A percentile compares a stretch with the other conserved stretches of the same genome.
These are phyloP conservation scores for Thelonectria discophora DNA, from an alignment of 2,329 filamentous ascomycete species.

Conservation along the genomic window DNA sequence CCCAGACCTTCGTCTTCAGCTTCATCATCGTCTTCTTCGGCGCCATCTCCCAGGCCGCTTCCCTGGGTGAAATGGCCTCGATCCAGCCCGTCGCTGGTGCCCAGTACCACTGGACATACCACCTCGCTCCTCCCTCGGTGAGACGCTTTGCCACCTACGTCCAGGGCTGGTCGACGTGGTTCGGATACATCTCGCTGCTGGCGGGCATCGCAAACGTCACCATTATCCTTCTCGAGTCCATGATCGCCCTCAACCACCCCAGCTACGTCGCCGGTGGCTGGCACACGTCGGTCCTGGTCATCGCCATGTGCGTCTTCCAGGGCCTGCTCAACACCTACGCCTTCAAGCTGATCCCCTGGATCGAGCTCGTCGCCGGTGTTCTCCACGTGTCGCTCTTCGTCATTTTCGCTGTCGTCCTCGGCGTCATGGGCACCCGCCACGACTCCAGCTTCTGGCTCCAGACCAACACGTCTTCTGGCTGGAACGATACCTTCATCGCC, in stretches of 20 bases:
- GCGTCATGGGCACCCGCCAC: conserved; percentile 38
- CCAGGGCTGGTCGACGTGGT: conserved; percentile 40
- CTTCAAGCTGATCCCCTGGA: conserved; percentile 37
- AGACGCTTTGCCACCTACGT: conserved; percentile 39
- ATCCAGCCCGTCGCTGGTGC: conserved; percentile 38
- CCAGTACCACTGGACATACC: conserved; percentile 39
- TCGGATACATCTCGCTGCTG: conserved; percentile 37
- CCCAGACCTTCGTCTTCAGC: conserved; percentile 38
- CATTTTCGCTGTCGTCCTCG: conserved; percentile 37
- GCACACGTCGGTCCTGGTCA: conserved; percentile 38
- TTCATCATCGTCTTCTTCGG: conserved; percentile 41
- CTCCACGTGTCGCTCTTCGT: conserved; percentile 38
- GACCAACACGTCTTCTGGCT: conserved; percentile 34
- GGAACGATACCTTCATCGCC: conserved; percentile 36
- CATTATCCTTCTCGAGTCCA: conserved; percentile 40
- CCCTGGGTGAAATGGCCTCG: conserved; percentile 39
- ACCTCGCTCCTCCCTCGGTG: conserved; percentile 32
- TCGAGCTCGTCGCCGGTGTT: conserved; percentile 37
- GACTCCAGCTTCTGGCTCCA: conserved; percentile 34
- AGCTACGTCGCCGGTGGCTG: conserved; percentile 36
- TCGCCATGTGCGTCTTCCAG: conserved; percentile 39
- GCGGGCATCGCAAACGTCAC: conserved; percentile 40
- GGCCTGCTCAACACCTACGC: conserved; percentile 36
- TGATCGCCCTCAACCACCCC: conserved; percentile 38
- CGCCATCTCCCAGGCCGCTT: conserved; percentile 36